Evolutionary conservation across 306 rosid species (phyloP).

Genomic region (Pterocarpus santalinus): DNA sequence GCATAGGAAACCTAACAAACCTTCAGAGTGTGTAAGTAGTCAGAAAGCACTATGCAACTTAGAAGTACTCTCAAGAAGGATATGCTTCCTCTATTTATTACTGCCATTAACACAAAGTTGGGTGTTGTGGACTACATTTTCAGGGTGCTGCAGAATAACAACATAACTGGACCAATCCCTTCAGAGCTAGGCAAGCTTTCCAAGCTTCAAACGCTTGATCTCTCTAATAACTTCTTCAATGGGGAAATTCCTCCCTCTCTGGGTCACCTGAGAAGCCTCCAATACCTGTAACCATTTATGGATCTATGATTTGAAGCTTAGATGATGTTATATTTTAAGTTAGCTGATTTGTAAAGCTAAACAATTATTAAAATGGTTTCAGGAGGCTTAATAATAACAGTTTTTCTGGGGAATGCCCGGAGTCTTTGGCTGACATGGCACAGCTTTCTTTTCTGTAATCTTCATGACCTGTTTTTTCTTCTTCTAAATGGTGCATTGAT

Average conservation of each 20-base stretch:
- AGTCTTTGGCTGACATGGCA: constrained; percentile 83
- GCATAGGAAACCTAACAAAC: constrained; percentile 93
- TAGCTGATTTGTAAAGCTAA: constrained; percentile 38
- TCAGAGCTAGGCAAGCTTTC: constrained; percentile 78
- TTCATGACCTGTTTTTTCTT: constrained; percentile 41
- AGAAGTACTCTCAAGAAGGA: not conserved
- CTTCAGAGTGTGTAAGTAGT: constrained; percentile 88
- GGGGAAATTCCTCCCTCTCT: constrained; percentile 79
- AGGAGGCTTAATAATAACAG: constrained; percentile 97
- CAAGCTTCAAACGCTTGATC: constrained; percentile 87
- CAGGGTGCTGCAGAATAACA: constrained; percentile 93
- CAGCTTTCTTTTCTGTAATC: constrained; percentile 85
- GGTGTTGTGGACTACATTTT: constrained; percentile 32
- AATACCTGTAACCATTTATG: constrained; percentile 77
- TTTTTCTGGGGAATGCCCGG: constrained; percentile 74
- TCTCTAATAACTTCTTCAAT: constrained; percentile 76
- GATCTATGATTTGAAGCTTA: constrained; percentile 21
- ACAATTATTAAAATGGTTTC: constrained; percentile 45
- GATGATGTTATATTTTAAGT: not conserved
- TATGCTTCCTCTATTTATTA: constrained; percentile 20
- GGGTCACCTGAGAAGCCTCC: constrained; percentile 74
- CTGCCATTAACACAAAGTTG: not conserved
- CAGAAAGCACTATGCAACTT: constrained; percentile 8
- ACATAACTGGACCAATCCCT: constrained; percentile 84
- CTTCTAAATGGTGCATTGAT: constrained; percentile 13